Conservation (phyloP, 805 yeast genomes). For the Metschnikowia santaceciliae region DNA sequence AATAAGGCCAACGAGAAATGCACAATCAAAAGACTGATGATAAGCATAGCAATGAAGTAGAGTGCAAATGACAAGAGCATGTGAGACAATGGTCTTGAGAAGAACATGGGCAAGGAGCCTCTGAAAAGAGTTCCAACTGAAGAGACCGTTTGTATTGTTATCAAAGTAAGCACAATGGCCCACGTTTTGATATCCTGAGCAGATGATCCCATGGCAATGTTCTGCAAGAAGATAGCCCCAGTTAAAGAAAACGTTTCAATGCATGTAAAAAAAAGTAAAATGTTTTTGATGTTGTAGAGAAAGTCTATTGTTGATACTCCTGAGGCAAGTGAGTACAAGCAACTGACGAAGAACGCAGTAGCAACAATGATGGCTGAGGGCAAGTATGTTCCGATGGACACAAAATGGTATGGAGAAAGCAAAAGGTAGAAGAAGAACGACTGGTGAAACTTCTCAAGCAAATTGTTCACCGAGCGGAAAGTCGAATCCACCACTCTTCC, state of each 20-base stretch:
- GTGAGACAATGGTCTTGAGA: constrained; percentile 23
- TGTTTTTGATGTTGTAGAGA: constrained; percentile 20
- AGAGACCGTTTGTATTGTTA: constrained; percentile 4
- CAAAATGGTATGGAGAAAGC: constrained; percentile 73
- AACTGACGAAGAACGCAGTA: constrained; percentile 62
- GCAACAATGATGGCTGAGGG: constrained; percentile 80
- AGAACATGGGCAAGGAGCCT: constrained; percentile 3
- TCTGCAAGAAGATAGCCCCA: constrained; percentile 27
- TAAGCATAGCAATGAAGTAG: constrained; percentile 55
- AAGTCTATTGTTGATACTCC: constrained; percentile 25
- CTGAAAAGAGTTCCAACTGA: constrained; percentile 1
- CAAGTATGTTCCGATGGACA: constrained; percentile 88
- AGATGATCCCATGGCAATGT: constrained; percentile 12
- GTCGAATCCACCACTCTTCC: constrained; percentile 88
- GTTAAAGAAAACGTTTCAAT: constrained; percentile 24
- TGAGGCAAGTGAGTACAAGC: constrained; percentile 54
- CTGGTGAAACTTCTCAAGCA: constrained; percentile 94
- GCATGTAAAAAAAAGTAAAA: constrained; percentile 26
- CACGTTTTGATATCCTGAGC: background rate
- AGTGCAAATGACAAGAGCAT: constrained; percentile 46
- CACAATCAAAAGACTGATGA: constrained; percentile 71
- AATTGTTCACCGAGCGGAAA: constrained; percentile 83
- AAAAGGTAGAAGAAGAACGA: constrained; percentile 89
- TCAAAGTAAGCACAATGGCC: background rate
- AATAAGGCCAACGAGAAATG: constrained; percentile 79